Evolutionary conservation across 1,139 yeast species (phyloP).

Genomic region (Blastobotrys apis): DNA sequence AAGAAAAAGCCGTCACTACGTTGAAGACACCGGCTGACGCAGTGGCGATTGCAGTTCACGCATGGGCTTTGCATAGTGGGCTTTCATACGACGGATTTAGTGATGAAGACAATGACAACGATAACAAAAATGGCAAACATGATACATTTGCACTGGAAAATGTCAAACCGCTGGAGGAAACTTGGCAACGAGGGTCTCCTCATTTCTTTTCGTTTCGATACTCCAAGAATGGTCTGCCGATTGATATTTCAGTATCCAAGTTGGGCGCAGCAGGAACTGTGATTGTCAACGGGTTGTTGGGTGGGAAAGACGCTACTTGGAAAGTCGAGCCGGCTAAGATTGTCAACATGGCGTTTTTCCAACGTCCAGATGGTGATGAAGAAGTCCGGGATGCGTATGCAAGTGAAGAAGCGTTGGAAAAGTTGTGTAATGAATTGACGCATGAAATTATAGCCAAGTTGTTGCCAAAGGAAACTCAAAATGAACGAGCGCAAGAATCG

Average conservation of each 20-base stretch:
- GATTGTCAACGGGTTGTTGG: conserved; percentile 18
- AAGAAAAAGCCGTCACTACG: conserved; percentile 20
- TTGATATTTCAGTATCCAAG: conserved; percentile 21
- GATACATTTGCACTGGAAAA: conserved; percentile 5
- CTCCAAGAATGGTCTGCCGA: conserved; percentile 9
- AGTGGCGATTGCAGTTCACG: conserved; percentile 24
- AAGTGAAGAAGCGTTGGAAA: conserved; percentile 21
- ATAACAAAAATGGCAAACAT: neutral
- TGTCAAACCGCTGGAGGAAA: conserved; percentile 11
- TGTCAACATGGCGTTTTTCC: conserved; percentile 22
- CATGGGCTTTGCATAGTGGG: conserved; percentile 21
- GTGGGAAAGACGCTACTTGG: conserved; percentile 18
- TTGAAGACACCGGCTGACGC: conserved; percentile 24
- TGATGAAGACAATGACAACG: conserved; percentile 6
- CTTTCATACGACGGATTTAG: conserved; percentile 12
- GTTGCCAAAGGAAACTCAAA: conserved; percentile 5
- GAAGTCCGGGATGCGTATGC: conserved; percentile 23
- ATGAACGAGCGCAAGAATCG: neutral
- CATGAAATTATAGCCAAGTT: conserved; percentile 7
- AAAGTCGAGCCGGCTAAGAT: conserved; percentile 17
- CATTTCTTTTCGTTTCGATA: conserved; percentile 22
- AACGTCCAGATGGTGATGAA: conserved; percentile 26
- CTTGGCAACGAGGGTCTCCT: conserved; percentile 26
- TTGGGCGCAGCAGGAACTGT: conserved; percentile 16
- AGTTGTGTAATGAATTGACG: conserved; percentile 15